Base-by-base conservation (phyloP, 805 yeast genomes). In the Schwanniomyces pseudopolymorphus region DNA sequence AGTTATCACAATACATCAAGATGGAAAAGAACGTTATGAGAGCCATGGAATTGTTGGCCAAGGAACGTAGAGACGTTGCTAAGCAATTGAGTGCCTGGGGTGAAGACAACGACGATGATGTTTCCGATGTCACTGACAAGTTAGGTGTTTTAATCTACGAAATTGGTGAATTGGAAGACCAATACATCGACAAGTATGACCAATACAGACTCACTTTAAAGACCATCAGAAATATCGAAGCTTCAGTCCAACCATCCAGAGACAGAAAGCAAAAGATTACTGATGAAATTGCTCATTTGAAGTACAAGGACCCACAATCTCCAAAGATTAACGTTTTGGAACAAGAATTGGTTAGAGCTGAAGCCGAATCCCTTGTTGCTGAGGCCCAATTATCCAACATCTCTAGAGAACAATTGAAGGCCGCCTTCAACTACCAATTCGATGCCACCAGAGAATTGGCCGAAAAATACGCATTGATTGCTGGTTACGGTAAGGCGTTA, bases 361-460 rank as follows among this genome's bases (percentile, higher is more conserved):
- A 89, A 72, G 96, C 96, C 45, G 96, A 89, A 72, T 84, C 90
- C 43, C 76, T 88, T 54, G 96, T 89, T 58, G 96, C 96, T 42
- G 96, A 88, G 73, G 95, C 95, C 25, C 96, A 89, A 74, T 77
- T 89, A 59, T 85, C 92, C 33, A 88, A 88, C 70, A 87, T 87
- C 63, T 87, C 96, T 55, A 79, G 96, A 73, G 90, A 88, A 64
- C 86, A 87, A 70, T 79, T 89, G 64, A 85, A 87, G 75, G 86
- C 88, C 56, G 89, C 95, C 37, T 87, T 80, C 77, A 79, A 84
- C 69, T 85, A 86, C 68, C 91, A 86, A 67, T 87, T 89, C 64
- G 95, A 87, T 66, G 85, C 96, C 36, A 76, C 86, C 54, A 83
- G 90, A 70, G 95, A 88, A 70, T 85, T 83, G 63, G 84, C 95